Conservation (phyloP, 805 yeast genomes). For the Metschnikowia vanudenii region DNA sequence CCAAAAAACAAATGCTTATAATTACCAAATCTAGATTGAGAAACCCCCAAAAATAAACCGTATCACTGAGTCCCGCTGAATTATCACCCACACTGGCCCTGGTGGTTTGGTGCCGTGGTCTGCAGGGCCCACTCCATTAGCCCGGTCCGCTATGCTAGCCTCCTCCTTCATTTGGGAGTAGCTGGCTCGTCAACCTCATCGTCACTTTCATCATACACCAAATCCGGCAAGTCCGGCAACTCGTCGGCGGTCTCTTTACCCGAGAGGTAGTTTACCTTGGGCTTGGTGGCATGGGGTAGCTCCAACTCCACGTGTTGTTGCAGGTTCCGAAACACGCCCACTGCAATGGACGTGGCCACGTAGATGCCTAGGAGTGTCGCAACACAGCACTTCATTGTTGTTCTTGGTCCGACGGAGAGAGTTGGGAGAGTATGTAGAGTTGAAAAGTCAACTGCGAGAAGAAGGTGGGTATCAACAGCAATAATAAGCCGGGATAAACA, state of each 20-base stretch:
- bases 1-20: no score
- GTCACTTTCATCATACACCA: conserved; percentile 11
- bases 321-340: not conserved
- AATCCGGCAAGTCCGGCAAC: conserved; percentile 10
- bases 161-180: not conserved
- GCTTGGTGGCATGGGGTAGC: conserved; percentile 1
- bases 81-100: no score
- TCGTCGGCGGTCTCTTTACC: conserved; percentile 11
- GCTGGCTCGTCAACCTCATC: conserved; percentile 11
- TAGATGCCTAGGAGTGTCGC: conserved; percentile 7
- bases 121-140: no score
- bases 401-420: no score
- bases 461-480: no score
- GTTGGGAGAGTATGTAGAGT: not conserved
- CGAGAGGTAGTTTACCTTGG: conserved; percentile 4
- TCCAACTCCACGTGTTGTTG: conserved; percentile 4
- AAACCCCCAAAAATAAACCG: no score
- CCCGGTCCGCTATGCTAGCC: no score
- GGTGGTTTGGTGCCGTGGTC: no score
- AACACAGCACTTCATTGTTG: conserved; percentile 8
- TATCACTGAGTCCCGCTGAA: no score
- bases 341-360: conserved; percentile 10
- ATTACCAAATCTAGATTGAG: no score
- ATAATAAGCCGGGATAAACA: no score
- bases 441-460: not conserved